Evolutionary conservation across 2,329 filamentous ascomycete genomes (phyloP).

Genomic region (Phialemoniopsis sp.): DNA sequence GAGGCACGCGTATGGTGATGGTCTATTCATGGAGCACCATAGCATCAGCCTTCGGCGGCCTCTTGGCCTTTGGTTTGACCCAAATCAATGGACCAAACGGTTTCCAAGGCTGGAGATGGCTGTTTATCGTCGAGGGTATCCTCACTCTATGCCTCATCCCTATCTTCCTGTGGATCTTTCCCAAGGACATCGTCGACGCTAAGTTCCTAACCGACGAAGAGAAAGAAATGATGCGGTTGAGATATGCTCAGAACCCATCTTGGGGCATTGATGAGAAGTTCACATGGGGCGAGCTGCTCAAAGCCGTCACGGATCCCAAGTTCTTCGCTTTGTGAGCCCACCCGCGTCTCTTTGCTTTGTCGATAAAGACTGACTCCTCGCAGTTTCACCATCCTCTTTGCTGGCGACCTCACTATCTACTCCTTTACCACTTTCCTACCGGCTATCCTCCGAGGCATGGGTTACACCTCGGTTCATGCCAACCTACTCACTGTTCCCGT

Average conservation of each 20-base stretch:
- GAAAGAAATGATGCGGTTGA: conserved; percentile 18
- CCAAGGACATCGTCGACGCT: conserved; percentile 17
- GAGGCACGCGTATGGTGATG: conserved; percentile 26
- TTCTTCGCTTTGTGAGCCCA: conserved; percentile 26
- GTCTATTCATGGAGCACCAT: conserved; percentile 33
- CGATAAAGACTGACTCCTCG: conserved; percentile 12
- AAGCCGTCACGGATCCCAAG: conserved; percentile 22
- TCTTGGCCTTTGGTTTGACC: conserved; percentile 35
- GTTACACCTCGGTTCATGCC: conserved; percentile 23
- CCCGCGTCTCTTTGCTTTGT: conserved; percentile 20
- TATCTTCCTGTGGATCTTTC: conserved; percentile 18
- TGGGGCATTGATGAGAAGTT: conserved; percentile 20
- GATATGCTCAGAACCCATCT: conserved; percentile 17
- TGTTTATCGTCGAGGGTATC: conserved; percentile 33
- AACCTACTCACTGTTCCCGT: conserved; percentile 31
- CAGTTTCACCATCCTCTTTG: conserved; percentile 21
- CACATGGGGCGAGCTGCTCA: conserved; percentile 13
- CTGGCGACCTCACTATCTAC: conserved; percentile 26
- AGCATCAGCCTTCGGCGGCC: conserved; percentile 32
- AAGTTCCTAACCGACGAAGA: conserved; percentile 20
- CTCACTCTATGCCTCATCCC: conserved; percentile 29
- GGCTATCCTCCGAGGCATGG: conserved; percentile 26
- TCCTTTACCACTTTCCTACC: conserved; percentile 27
- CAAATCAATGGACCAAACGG: conserved; percentile 22
- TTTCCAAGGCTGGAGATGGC: conserved; percentile 31